These are phyloP conservation scores for Acer yangbiense DNA, from an alignment of 345 rosid genomes.

Conservation along the genomic window DNA sequence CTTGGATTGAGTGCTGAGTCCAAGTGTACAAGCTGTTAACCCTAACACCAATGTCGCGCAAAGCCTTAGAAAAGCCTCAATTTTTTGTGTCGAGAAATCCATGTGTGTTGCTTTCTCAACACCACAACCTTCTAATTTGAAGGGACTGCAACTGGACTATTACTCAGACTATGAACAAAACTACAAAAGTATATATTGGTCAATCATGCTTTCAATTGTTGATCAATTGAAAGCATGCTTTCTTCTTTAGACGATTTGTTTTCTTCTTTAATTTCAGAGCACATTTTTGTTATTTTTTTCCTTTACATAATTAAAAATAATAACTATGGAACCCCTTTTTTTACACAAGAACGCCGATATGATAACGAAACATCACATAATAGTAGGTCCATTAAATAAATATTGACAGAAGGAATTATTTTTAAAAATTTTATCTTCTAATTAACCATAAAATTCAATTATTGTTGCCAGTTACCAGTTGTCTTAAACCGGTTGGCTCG, in stretches of 20 bases:
- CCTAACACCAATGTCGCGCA: constrained; percentile 37
- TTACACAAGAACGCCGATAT: neutral
- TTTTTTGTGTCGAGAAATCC: constrained; percentile 18
- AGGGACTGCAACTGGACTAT: neutral
- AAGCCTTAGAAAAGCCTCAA: constrained; percentile 48
- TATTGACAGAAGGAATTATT: too few relatives aligned
- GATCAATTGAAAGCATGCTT: too few relatives aligned
- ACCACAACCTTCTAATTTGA: neutral
- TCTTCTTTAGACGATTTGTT: too few relatives aligned
- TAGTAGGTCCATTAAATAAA: too few relatives aligned
- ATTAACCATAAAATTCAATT: too few relatives aligned
- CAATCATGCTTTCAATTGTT: too few relatives aligned
- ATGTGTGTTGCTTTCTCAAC: neutral
- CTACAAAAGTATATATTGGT: neutral
- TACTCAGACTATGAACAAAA: neutral
- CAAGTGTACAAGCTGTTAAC: constrained; percentile 40
- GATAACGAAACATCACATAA: too few relatives aligned
- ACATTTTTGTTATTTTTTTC: neutral
- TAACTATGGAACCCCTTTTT: neutral
- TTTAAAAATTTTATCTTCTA: too few relatives aligned
- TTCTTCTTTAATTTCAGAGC: neutral
- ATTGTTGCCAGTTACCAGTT: too few relatives aligned
- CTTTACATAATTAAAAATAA: neutral
- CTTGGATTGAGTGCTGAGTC: constrained; percentile 53
- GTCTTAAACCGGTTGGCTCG: too few relatives aligned